Evolutionary conservation across 2,329 filamentous ascomycete genomes (phyloP).

Genomic region (Colletotrichum nymphaeae): DNA sequence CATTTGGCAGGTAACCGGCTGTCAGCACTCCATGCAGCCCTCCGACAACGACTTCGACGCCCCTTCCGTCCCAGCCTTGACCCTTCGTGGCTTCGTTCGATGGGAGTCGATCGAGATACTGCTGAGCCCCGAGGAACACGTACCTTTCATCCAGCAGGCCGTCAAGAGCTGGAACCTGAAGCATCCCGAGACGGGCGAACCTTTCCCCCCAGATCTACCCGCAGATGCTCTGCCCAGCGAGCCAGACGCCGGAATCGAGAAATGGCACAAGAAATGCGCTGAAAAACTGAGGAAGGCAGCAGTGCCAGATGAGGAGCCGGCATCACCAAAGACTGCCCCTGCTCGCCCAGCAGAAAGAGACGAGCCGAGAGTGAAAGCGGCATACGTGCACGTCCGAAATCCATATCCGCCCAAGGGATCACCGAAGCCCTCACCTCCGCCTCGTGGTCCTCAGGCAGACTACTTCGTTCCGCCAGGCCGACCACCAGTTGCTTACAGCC

Average conservation of each 20-base stretch:
- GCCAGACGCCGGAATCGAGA: constrained; percentile 83
- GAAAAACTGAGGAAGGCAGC: constrained; percentile 75
- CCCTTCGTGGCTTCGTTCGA: constrained; percentile 85
- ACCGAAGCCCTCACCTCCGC: constrained; percentile 36
- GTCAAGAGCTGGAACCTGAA: constrained; percentile 81
- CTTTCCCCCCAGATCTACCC: constrained; percentile 71
- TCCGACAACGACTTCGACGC: constrained; percentile 74
- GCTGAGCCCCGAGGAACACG: constrained; percentile 88
- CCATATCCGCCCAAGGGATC: constrained; percentile 40
- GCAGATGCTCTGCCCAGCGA: constrained; percentile 74
- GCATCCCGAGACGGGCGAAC: constrained; percentile 78
- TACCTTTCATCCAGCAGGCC: constrained; percentile 83
- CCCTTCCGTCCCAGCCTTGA: constrained; percentile 85
- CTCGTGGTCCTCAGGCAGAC: constrained; percentile 42
- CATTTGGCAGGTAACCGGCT: constrained; percentile 92
- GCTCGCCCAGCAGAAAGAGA: constrained; percentile 43
- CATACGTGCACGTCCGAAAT: constrained; percentile 49
- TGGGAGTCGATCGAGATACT: constrained; percentile 95
- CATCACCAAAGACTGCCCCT: constrained; percentile 43
- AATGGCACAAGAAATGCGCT: constrained; percentile 86
- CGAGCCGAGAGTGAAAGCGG: constrained; percentile 49
- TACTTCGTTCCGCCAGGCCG: constrained; percentile 44
- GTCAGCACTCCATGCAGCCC: constrained; percentile 87
- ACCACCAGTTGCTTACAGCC: constrained; percentile 51
- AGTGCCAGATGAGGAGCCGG: constrained; percentile 48